Evolutionary conservation across 2,329 filamentous ascomycete genomes (phyloP), one percentile per base, ranked within the genome.

Genomic region (Rugonectria rugulosa): DNA sequence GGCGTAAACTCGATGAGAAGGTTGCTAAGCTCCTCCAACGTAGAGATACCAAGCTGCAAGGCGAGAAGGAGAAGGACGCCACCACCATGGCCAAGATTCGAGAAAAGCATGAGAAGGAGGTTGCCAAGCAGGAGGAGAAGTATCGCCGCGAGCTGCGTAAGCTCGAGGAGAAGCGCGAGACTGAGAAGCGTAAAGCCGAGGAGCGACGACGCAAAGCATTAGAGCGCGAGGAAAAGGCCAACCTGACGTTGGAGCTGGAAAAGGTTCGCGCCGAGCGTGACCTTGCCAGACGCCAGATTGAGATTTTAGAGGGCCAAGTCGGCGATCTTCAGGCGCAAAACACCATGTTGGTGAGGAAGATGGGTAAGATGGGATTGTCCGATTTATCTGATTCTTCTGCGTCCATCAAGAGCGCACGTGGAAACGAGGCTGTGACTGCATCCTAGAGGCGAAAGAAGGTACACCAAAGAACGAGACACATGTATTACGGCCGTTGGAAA

Each of bases 71-170:
- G 44, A 75, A 81, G 52, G 83, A 88, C 40, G 77, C 75, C 44
- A 71, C 76, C 2, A 76, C 78, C 2, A 59, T 85, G 5, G 78
- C 81, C 24, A 88, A 86, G 69, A 77, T 86, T 7, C 80, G 82
- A 24, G 85, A 88, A 67, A 87, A 84, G 66, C 85, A 90, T 69
- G 81, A 85, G 40, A 79, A 77, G 42, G 86, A 89, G 60, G 70
- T 87, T 0, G 82, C 83, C 37, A 90, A 88, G 68, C 84, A 88
- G 47, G 84, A 88, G 62, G 86, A 86, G 27, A 88, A 87, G 62
- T 87, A 88, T 63, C 80, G 82, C 59, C 81, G 80, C 11, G 88
- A 91, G 66, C 75, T 89, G 40, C 76, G 76, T 59, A 88, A 87
- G 71, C 74, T 90, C 2, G 84, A 90, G 60, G 81, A 85, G 60